Evolutionary conservation across 768 basidiomycete genomes (phyloP).

Genomic region (Gloeophyllum trabeum): DNA sequence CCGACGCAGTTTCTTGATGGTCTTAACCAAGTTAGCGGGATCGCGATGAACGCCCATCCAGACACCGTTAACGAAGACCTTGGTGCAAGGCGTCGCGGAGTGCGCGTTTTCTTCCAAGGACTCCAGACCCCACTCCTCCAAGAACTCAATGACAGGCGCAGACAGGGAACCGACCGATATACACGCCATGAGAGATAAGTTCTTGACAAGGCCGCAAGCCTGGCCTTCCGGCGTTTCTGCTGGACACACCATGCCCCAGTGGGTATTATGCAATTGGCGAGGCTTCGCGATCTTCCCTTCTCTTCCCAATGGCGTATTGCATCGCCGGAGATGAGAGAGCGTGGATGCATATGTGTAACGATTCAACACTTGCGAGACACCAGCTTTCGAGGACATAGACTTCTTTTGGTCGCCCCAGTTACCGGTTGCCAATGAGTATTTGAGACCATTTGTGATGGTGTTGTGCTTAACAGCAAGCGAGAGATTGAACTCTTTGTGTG

Average conservation of each 20-base stretch:
- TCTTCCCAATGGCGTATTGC: constrained; percentile 95
- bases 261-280: constrained; percentile 97
- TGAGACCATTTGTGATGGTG: constrained; percentile 95
- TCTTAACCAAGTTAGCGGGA: constrained; percentile 84
- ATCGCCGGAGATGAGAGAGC: constrained; percentile 92
- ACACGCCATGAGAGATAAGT: constrained; percentile 93
- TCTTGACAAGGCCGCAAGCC: constrained; percentile 98
- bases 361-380: constrained; percentile 97
- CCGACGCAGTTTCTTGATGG: constrained; percentile 83
- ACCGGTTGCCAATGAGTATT: constrained; percentile 95
- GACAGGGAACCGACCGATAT: constrained; percentile 96
- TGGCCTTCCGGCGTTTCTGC: constrained; percentile 99
- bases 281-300: constrained; percentile 99
- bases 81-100: constrained; percentile 74
- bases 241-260: constrained; percentile 99
- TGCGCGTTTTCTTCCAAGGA: constrained; percentile 90
- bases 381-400: constrained; percentile 94
- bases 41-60: constrained; percentile 99
- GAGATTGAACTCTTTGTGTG: constrained; percentile 90
- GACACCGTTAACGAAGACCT: constrained; percentile 98
- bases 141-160: constrained; percentile 92
- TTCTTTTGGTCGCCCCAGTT: constrained; percentile 99
- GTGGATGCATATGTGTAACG: constrained; percentile 98
- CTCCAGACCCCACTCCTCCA: constrained; percentile 98
- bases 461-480: constrained; percentile 89